phyloP scores from a whole-genome alignment of 345 rosid genomes.

The Schrenkiella parvula region DNA sequence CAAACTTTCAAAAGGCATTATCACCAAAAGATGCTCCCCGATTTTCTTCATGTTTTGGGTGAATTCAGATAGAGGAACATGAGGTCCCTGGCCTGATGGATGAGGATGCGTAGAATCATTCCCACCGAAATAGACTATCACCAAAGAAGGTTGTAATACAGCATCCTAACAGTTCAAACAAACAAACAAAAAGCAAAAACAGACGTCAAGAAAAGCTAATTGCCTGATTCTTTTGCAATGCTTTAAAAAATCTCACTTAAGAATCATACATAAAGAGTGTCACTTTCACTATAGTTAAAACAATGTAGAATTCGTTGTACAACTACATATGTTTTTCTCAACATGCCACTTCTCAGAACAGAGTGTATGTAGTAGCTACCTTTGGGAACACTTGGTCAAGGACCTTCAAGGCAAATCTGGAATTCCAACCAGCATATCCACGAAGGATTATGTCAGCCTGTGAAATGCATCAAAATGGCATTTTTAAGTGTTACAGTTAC shows the following conservation, averaged over 20 bases:
- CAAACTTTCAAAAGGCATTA: background rate
- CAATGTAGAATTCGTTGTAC: too few relatives aligned
- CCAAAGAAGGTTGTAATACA: constrained; percentile 67
- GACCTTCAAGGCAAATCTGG: constrained; percentile 68
- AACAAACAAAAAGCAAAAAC: background rate
- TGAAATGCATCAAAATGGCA: background rate
- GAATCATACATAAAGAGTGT: background rate
- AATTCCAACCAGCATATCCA: constrained; percentile 90
- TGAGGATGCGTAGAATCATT: constrained; percentile 72
- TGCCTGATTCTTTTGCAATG: background rate
- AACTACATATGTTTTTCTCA: background rate
- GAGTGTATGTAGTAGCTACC: constrained; percentile 38
- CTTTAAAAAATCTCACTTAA: background rate
- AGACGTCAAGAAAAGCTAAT: background rate
- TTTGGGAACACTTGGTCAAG: constrained; percentile 71
- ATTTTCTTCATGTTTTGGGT: constrained; percentile 73
- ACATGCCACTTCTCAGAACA: background rate
- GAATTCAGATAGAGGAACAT: constrained; percentile 83
- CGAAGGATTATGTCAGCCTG: constrained; percentile 80
- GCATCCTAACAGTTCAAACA: constrained; percentile 45
- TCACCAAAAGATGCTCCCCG: constrained; percentile 69
- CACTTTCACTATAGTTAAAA: background rate
- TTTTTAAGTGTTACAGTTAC: background rate
- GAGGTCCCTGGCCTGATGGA: constrained; percentile 65
- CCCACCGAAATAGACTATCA: constrained; percentile 92